Percentiles rank a stretch among this genome's conserved stretches.
phyloP scores from a whole-genome alignment of 1,139 yeast genomes.

The Chernovozyma aurita region DNA sequence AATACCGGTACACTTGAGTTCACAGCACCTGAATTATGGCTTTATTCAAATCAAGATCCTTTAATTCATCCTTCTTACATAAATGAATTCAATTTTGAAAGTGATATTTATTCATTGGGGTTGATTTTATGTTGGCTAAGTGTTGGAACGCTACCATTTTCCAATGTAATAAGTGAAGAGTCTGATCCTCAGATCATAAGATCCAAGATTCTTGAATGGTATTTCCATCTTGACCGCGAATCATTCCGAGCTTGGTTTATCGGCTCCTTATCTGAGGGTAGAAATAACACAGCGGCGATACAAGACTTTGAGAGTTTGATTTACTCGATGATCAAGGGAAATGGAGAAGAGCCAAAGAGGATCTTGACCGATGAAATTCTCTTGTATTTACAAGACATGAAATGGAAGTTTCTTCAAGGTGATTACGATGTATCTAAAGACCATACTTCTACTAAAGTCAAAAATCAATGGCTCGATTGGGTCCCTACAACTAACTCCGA shows the following conservation, averaged over 20 bases:
- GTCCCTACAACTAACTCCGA: too few relatives aligned
- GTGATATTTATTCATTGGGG: slow-evolving; percentile 82
- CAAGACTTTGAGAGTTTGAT: slow-evolving; percentile 21
- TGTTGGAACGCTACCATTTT: slow-evolving; percentile 64
- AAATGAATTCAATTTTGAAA: slow-evolving; percentile 57
- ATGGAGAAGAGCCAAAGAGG: slow-evolving; percentile 7
- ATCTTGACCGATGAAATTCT: slow-evolving; percentile 16
- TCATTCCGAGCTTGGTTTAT: slow-evolving; percentile 26
- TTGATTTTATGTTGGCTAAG: slow-evolving; percentile 72
- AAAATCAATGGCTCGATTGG: too few relatives aligned
- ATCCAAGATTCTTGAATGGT: slow-evolving; percentile 28
- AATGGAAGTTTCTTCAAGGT: slow-evolving; percentile 12
- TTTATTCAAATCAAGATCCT: slow-evolving; percentile 18
- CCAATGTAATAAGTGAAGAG: slow-evolving; percentile 24
- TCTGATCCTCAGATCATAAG: slow-evolving; percentile 29
- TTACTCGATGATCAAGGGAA: slow-evolving; percentile 31
- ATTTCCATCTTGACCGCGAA: slow-evolving; percentile 15
- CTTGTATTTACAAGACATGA: slow-evolving; percentile 17
- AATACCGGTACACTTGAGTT: slow-evolving; percentile 84
- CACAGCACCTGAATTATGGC: slow-evolving; percentile 78
- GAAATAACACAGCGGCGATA: slow-evolving; percentile 9
- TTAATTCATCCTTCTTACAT: slow-evolving; percentile 20
- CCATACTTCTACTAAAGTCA: slow-evolving; percentile 18
- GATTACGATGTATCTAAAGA: too few relatives aligned
- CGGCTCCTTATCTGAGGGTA: slow-evolving; percentile 2